phyloP scores from a whole-genome alignment of 2,329 filamentous ascomycete genomes.

The Cryphonectria nitschkei region DNA sequence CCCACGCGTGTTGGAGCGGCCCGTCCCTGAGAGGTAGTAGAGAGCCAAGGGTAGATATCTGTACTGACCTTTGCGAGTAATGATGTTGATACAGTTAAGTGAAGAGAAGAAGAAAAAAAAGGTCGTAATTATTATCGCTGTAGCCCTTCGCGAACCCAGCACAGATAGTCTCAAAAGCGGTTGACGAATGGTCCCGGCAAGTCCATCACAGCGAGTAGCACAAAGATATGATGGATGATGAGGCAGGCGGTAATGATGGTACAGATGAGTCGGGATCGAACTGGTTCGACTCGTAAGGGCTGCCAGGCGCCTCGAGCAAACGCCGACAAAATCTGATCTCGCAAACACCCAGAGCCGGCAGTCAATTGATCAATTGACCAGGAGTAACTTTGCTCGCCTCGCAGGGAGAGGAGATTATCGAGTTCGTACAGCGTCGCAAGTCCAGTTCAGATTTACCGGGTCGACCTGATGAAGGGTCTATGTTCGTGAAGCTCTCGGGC shows the following conservation, averaged over 20 bases:
- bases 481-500: neutral
- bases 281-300: neutral
- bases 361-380: neutral
- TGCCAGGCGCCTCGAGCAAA: neutral
- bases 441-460: neutral
- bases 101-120: neutral
- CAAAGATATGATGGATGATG: neutral
- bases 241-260: neutral
- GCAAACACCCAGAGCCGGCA: neutral
- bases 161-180: conserved; percentile 11
- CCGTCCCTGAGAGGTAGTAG: neutral
- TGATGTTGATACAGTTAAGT: conserved; percentile 1
- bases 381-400: neutral
- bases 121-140: conserved; percentile 1
- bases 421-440: neutral
- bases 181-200: neutral
- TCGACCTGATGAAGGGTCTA: neutral
- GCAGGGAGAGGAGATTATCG: neutral
- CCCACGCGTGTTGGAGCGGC: neutral
- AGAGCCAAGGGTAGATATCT: neutral
- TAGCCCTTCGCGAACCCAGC: conserved; percentile 12
- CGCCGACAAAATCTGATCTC: neutral
- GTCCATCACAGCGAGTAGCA: conserved; percentile 14
- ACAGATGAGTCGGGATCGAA: neutral
- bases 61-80: conserved; percentile 6